Evolutionary conservation across 352 stramenopile species (phyloP).

Genomic region (Globisporangium splendens): DNA sequence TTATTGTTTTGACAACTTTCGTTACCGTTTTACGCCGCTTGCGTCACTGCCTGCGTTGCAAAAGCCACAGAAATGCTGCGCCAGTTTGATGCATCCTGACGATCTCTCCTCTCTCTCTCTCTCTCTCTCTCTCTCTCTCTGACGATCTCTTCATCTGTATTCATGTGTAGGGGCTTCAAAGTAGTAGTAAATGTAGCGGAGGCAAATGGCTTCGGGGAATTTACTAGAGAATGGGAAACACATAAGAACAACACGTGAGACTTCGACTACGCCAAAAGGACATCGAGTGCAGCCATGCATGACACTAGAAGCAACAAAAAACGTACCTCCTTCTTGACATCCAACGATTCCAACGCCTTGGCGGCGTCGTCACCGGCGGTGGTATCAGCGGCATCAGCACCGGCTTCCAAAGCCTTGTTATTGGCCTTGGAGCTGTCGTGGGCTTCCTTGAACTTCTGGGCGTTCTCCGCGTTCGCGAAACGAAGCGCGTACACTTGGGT

Average conservation of each 20-base stretch:
- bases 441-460: constrained; percentile 96
- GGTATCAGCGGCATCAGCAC: constrained; percentile 90
- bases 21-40: too few relatives aligned
- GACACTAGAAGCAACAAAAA: not conserved
- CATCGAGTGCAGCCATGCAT: not conserved
- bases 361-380: constrained; percentile 91
- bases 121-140: constrained; percentile 4
- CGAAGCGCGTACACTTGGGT: constrained; percentile 88
- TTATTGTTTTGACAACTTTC: not conserved
- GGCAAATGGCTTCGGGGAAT: constrained; percentile 4
- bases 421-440: constrained; percentile 91
- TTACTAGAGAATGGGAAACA: constrained; percentile 11
- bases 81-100: not conserved
- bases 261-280: too few relatives aligned
- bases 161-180: constrained; percentile 12
- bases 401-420: constrained; percentile 93
- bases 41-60: not conserved
- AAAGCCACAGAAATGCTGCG: not conserved
- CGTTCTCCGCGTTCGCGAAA: constrained; percentile 95
- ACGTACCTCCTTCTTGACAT: constrained; percentile 85
- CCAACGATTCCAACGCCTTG: constrained; percentile 87
- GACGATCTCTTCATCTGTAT: constrained; percentile 15
- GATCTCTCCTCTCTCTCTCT: not conserved
- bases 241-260: constrained; percentile 4
- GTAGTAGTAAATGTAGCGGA: constrained; percentile 11